Conservation (phyloP, 2,329 filamentous ascomycete species). For the Trichoderma sp. region DNA sequence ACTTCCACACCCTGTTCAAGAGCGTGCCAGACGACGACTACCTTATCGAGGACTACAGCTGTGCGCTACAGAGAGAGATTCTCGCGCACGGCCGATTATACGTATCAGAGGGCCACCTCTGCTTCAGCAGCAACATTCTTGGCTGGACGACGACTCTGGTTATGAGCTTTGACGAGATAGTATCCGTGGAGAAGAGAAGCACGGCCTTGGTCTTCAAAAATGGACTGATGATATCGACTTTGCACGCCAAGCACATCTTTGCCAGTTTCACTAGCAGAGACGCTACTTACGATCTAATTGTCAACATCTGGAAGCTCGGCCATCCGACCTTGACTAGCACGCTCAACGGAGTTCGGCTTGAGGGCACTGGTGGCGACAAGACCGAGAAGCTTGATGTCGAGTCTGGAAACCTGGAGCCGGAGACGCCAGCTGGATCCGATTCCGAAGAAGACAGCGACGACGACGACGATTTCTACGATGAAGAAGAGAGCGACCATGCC, state of each 20-base stretch:
- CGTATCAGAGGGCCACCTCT: slow-evolving; percentile 94
- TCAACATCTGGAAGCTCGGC: slow-evolving; percentile 97
- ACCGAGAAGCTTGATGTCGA: slow-evolving; percentile 75
- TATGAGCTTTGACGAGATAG: slow-evolving; percentile 97
- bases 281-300: slow-evolving; percentile 93
- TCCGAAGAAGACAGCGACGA: slow-evolving; percentile 65
- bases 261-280: slow-evolving; percentile 93
- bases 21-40: slow-evolving; percentile 98
- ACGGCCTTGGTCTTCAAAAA: slow-evolving; percentile 96
- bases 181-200: slow-evolving; percentile 94
- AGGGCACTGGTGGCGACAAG: slow-evolving; percentile 83
- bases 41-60: slow-evolving; percentile 97
- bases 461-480: slow-evolving; percentile 75
- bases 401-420: slow-evolving; percentile 39
- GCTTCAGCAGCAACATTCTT: slow-evolving; percentile 98
- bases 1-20: slow-evolving; percentile 91
- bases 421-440: slow-evolving; percentile 55
- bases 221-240: slow-evolving; percentile 91
- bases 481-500: slow-evolving; percentile 77
- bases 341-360: slow-evolving; percentile 81
- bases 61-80: slow-evolving; percentile 92
- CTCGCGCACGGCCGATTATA: slow-evolving; percentile 91
- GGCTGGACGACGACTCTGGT: slow-evolving; percentile 97
- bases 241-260: slow-evolving; percentile 94
- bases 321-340: slow-evolving; percentile 91